Conservation (phyloP, 2,329 filamentous ascomycete species). For the Bimuria novae-zelandiae region DNA sequence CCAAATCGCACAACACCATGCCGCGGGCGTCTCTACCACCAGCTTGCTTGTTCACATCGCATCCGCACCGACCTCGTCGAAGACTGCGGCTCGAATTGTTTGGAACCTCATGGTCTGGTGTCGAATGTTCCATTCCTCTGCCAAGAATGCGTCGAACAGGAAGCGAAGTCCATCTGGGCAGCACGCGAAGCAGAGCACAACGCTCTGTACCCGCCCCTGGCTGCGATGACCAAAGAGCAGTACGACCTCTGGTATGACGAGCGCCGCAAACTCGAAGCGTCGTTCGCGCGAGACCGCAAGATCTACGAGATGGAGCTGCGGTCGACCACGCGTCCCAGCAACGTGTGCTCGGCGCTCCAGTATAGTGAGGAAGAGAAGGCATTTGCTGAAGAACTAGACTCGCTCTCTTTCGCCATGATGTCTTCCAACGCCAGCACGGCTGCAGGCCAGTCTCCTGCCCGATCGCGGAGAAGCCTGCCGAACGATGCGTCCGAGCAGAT, state of each 20-base stretch:
- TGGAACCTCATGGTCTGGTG: conserved; percentile 31
- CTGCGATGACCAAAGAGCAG: conserved; percentile 37
- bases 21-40: conserved; percentile 42
- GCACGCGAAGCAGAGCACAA: conserved; percentile 33
- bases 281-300: conserved; percentile 31
- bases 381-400: conserved; percentile 38
- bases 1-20: conserved; percentile 40
- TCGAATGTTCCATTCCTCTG: conserved; percentile 34
- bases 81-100: conserved; percentile 41
- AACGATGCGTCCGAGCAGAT: conserved; percentile 42
- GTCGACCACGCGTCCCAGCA: conserved; percentile 30
- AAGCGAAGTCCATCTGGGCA: conserved; percentile 34
- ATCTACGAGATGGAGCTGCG: conserved; percentile 34
- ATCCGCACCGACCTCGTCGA: conserved; percentile 44
- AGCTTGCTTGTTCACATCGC: conserved; percentile 41
- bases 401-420: conserved; percentile 37
- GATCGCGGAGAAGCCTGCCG: conserved; percentile 31
- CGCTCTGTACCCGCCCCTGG: conserved; percentile 31
- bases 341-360: conserved; percentile 36
- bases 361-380: conserved; percentile 37
- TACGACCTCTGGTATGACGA: conserved; percentile 40
- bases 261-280: conserved; percentile 31
- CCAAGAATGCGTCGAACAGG: conserved; percentile 38
- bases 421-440: conserved; percentile 22
- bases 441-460: conserved; percentile 3